Evolutionary conservation across 139 green algal species (phyloP).

Genomic region (Coccomyxa sp.): DNA sequence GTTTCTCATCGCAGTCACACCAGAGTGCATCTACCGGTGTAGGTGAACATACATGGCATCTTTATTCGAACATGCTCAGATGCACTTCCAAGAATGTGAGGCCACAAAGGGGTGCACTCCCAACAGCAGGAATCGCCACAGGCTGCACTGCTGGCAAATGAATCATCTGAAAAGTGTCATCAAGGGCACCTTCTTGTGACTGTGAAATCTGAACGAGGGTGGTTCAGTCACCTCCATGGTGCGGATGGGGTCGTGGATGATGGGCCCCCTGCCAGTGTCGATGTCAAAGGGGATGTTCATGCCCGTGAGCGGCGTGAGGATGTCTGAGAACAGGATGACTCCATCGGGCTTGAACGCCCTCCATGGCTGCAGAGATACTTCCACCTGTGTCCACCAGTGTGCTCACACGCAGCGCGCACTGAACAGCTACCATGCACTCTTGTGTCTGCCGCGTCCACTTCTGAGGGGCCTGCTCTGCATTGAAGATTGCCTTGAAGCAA

Average conservation of each 20-base stretch:
- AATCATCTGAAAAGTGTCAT: no score
- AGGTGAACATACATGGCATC: no score
- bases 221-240: slow-evolving; percentile 63
- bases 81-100: no score
- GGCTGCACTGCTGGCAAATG: no score
- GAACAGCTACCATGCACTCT: neutral
- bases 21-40: no score
- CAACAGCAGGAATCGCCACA: no score
- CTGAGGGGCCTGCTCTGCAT: slow-evolving; percentile 42
- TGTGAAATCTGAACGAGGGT: no score
- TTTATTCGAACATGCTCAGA: no score
- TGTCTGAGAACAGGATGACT: slow-evolving; percentile 95
- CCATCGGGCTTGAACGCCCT: slow-evolving; percentile 89
- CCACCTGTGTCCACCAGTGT: slow-evolving; percentile 43
- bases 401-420: neutral
- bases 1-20: no score
- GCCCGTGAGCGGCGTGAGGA: slow-evolving; percentile 84
- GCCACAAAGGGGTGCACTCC: no score
- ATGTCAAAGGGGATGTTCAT: slow-evolving; percentile 98
- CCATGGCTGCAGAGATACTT: slow-evolving; percentile 92
- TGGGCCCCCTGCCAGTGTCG: slow-evolving; percentile 65
- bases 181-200: no score
- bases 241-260: slow-evolving; percentile 88
- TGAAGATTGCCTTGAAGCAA: neutral
- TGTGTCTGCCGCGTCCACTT: neutral